These are phyloP conservation scores for Chrysoporthe austroafricana DNA, from an alignment of 2,329 filamentous ascomycete genomes.

Conservation along the genomic window DNA sequence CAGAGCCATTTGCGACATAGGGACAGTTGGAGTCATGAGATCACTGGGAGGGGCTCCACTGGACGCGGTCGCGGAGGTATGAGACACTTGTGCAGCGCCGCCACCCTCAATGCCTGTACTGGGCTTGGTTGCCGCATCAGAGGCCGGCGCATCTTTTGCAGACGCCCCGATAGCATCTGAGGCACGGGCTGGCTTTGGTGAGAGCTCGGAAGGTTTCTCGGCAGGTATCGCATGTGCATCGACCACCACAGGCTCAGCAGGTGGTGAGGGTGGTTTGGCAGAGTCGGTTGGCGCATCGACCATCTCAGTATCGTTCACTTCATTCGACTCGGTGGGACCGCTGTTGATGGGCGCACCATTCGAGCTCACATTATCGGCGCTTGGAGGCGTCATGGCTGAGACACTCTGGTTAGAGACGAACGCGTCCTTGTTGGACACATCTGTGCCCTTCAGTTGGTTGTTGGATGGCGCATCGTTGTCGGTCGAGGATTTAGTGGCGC, in stretches of 20 bases:
- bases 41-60: constrained; percentile 39
- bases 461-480: constrained; percentile 12
- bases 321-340: constrained; percentile 19
- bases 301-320: constrained; percentile 37
- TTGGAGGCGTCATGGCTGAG: constrained; percentile 21
- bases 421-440: constrained; percentile 32
- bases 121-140: constrained; percentile 3
- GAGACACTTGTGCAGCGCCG: background rate
- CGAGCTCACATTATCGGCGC: constrained; percentile 19
- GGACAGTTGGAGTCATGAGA: constrained; percentile 41
- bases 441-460: constrained; percentile 23
- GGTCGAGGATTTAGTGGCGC: constrained; percentile 5
- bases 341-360: constrained; percentile 16
- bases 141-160: constrained; percentile 1
- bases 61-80: constrained; percentile 33
- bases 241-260: constrained; percentile 18
- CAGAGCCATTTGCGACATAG: constrained; percentile 45
- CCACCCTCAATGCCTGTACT: constrained; percentile 5
- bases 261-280: constrained; percentile 24
- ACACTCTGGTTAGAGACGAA: constrained; percentile 37
- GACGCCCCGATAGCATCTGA: constrained; percentile 7
- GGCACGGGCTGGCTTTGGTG: constrained; percentile 2
- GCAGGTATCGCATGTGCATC: constrained; percentile 8
- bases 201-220: constrained; percentile 9
- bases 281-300: constrained; percentile 35